phyloP scores from a whole-genome alignment of 163 green algal genomes.

The Chlorella variabilis region DNA sequence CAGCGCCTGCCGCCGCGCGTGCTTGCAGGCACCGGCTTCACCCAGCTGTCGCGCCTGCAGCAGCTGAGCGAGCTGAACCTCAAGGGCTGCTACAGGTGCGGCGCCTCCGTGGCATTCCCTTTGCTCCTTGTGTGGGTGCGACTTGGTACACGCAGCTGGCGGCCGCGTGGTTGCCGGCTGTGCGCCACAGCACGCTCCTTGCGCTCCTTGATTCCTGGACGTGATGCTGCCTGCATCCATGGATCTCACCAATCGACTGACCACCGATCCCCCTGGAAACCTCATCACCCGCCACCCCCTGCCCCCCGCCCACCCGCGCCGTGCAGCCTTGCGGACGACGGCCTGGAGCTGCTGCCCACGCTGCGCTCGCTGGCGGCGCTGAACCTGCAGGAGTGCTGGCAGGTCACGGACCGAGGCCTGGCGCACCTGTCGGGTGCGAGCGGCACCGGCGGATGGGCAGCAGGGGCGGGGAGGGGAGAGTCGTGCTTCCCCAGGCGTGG shows the following conservation, averaged over 20 bases:
- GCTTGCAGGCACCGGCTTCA: slow-evolving; percentile 32
- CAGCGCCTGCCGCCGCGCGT: not conserved
- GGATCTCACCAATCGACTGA: too few relatives aligned
- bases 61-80: slow-evolving; percentile 55
- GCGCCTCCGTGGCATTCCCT: not conserved
- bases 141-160: too few relatives aligned
- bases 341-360: slow-evolving; percentile 36
- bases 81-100: slow-evolving; percentile 56
- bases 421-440: slow-evolving; percentile 40
- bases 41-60: slow-evolving; percentile 15
- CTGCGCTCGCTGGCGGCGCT: slow-evolving; percentile 41
- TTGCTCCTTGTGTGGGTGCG: not conserved
- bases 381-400: slow-evolving; percentile 63
- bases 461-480: not conserved
- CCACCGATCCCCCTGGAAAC: too few relatives aligned
- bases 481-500: too few relatives aligned
- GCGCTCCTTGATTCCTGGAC: too few relatives aligned
- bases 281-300: too few relatives aligned
- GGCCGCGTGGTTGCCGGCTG: not conserved
- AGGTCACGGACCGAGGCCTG: slow-evolving; percentile 53
- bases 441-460: not conserved
- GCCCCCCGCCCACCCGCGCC: slow-evolving; percentile 39
- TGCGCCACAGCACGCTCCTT: not conserved
- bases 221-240: too few relatives aligned
- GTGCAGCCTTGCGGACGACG: slow-evolving; percentile 51